These are phyloP conservation scores for Euphorbia tirucalli DNA, from an alignment of 345 rosid genomes.

Conservation along the genomic window DNA sequence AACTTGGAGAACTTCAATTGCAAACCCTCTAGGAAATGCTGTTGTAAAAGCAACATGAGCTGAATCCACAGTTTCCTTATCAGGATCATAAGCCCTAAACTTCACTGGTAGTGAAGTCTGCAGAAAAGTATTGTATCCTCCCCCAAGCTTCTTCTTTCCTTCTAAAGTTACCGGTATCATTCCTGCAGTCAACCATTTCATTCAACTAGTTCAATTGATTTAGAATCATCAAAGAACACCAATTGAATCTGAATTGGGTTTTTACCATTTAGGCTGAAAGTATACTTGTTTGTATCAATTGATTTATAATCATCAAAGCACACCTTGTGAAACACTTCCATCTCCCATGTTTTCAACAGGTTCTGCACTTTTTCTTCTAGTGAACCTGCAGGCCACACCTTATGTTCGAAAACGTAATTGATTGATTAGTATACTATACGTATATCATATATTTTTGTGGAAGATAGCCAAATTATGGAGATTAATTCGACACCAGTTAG, in stretches of 20 bases:
- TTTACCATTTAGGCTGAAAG: constrained; percentile 51
- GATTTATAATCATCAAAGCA: constrained; percentile 37
- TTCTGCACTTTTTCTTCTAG: constrained; percentile 61
- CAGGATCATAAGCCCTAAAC: constrained; percentile 30
- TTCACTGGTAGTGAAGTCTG: constrained; percentile 53
- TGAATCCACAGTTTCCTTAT: constrained; percentile 32
- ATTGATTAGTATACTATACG: no score
- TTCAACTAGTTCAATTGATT: not conserved
- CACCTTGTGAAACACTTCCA: constrained; percentile 55
- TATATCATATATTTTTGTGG: no score
- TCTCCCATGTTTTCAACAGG: constrained; percentile 68
- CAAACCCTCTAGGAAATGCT: constrained; percentile 59
- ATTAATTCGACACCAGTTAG: no score
- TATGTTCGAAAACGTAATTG: not conserved
- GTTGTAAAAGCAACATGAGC: constrained; percentile 43
- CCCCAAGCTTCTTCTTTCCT: constrained; percentile 44
- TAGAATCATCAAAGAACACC: no score
- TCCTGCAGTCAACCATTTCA: constrained; percentile 41
- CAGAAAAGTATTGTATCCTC: constrained; percentile 55
- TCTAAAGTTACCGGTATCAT: constrained; percentile 41
- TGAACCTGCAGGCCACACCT: constrained; percentile 65
- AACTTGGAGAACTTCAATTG: constrained; percentile 56
- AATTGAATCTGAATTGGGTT: not conserved
- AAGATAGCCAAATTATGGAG: no score
- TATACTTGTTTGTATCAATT: constrained; percentile 33